These are phyloP conservation scores for Blepharisma undulans DNA, from an alignment of 169 alveolate genomes.

Conservation along the genomic window DNA sequence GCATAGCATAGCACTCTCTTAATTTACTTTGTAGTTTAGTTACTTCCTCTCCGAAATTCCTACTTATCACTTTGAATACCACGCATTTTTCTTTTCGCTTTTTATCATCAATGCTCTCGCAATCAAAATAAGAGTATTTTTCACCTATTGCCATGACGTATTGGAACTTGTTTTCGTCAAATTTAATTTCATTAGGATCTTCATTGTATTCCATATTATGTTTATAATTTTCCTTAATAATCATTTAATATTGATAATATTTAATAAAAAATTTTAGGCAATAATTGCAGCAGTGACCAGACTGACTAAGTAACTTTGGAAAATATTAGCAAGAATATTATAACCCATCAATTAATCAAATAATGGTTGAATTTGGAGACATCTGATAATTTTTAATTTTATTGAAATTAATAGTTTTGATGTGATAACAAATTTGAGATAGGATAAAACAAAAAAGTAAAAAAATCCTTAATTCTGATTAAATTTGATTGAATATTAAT, in stretches of 20 bases:
- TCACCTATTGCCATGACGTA: not conserved
- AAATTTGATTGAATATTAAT: no score
- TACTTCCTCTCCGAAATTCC: not conserved
- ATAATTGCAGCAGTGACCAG: no score
- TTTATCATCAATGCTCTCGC: not conserved
- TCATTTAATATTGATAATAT: no score
- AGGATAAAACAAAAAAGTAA: not conserved
- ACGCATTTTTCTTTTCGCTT: not conserved
- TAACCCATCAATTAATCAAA: not conserved
- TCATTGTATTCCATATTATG: not conserved
- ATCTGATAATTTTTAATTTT: no score
- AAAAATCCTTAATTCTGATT: not conserved
- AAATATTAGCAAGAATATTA: not conserved
- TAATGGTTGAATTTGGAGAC: not conserved
- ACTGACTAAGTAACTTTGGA: not conserved
- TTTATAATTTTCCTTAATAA: no score
- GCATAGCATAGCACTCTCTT: not conserved
- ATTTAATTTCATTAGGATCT: not conserved
- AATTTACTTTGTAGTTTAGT: not conserved
- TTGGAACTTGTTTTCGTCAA: not conserved
- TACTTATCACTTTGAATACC: not conserved
- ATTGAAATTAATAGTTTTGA: not conserved
- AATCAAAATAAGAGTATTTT: not conserved
- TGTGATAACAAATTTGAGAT: not conserved
- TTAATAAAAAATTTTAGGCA: no score